Base-by-base conservation (phyloP, 768 basidiomycete species). In the Paxillus ammoniavirescens region DNA sequence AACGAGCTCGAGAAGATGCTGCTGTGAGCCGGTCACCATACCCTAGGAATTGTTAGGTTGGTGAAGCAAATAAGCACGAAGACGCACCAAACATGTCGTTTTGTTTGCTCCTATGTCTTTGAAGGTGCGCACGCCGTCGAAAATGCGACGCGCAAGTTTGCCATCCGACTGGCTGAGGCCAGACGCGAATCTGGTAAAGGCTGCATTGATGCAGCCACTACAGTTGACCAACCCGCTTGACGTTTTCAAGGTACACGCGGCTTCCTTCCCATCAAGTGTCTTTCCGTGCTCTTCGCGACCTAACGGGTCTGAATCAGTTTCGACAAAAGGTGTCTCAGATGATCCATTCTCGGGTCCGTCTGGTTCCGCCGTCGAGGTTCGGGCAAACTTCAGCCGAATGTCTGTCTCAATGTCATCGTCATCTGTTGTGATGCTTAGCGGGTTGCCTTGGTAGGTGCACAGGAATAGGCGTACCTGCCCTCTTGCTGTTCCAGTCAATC, bases 401-500 rank as follows among this genome's bases (percentile, higher is more conserved):
- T 72, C 66, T 4, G 86, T 89, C 70, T 94, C 91, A 45, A 92
- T 85, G 61, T 92, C 82, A 67, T 92, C 87, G 62, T 94, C 91
- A 64, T 91, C 91, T 93, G 58, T 37, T 41, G 28, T 33, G 37
- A 55, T 18, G 45, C 49, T 57, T 58, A 56, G 48, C 38, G 30
- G 40, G 48, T 21, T 13, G 9, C 42, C 41, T n/a, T 9, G 49
- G 45, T 46, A 6, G 17, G 18, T 42, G 13, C 48, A 36, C 50
- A 36, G 5, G 26, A 26, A 36, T 30, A 9, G 18, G 30, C 76
- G 51, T 56, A 89, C 91, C 90, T 58, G 88, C 87, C 77, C 91
- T 91, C 73, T 92, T 92, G 69, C 91, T 96, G 60, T 91, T 91
- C 82, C 87, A 92, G 62, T 92, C 89, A 35, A 89, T 72, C 10